Evolutionary conservation across 805 yeast genomes (phyloP).

Genomic region (Metschnikowia chrysomelidarum): DNA sequence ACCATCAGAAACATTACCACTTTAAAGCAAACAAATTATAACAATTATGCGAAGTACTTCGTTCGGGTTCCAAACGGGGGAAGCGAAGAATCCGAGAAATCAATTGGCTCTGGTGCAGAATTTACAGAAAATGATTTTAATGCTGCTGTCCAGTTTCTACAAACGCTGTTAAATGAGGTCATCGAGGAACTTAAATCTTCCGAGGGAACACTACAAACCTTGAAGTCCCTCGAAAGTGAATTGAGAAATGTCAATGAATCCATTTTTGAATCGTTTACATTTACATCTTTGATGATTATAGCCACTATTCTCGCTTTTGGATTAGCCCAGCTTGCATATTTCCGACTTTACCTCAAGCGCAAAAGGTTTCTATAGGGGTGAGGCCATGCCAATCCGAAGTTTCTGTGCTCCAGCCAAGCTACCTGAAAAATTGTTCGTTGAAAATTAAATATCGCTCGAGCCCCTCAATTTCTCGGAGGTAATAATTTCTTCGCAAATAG

Average conservation of each 20-base stretch:
- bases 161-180: constrained; percentile 31
- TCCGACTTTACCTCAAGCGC: constrained; percentile 30
- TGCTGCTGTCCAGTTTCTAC: constrained; percentile 26
- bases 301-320: constrained; percentile 31
- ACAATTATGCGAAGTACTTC: constrained; percentile 35
- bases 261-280: constrained; percentile 35
- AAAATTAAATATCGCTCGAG: not conserved
- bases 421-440: too few relatives aligned
- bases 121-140: constrained; percentile 36
- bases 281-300: constrained; percentile 26
- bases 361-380: constrained; percentile 21
- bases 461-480: constrained; percentile 78
- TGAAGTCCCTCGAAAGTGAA: constrained; percentile 33
- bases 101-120: constrained; percentile 10
- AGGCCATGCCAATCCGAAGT: too few relatives aligned
- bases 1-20: constrained; percentile 36
- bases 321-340: constrained; percentile 29
- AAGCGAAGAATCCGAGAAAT: constrained; percentile 6
- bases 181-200: constrained; percentile 31
- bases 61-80: constrained; percentile 7
- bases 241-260: constrained; percentile 40
- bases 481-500: constrained; percentile 70
- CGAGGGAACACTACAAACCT: constrained; percentile 24
- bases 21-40: constrained; percentile 36
- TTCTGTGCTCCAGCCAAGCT: not conserved